A percentile compares a stretch with the other conserved stretches of the same genome.
Evolutionary conservation across 495 filamentous ascomycete genomes (phyloP).

Genomic region (Venustampulla echinocandica): DNA sequence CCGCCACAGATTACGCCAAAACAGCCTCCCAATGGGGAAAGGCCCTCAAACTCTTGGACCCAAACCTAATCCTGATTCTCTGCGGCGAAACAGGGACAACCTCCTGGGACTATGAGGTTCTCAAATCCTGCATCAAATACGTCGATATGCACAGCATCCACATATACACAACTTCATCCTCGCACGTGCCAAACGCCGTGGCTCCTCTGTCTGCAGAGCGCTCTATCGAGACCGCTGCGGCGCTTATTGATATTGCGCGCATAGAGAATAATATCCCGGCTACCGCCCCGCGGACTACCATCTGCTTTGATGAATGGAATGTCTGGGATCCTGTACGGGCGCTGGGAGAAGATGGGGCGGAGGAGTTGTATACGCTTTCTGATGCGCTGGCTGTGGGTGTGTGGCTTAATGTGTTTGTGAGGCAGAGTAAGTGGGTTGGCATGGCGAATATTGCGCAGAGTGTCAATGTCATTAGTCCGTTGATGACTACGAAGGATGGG

Average conservation of each 20-base stretch:
- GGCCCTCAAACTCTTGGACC: conserved; percentile 67
- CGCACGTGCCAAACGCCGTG: conserved; percentile 48
- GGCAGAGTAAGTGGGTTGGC: conserved; percentile 59
- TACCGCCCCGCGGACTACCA: conserved; percentile 42
- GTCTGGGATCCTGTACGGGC: conserved; percentile 72
- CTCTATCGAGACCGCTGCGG: conserved; percentile 60
- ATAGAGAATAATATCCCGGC: conserved; percentile 56
- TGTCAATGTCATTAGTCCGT: conserved; percentile 69
- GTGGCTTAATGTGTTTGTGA: conserved; percentile 73
- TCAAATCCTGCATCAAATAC: conserved; percentile 56
- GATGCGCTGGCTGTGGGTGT: conserved; percentile 66
- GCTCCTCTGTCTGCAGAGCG: conserved; percentile 64
- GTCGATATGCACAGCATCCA: conserved; percentile 62
- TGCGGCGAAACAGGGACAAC: conserved; percentile 62
- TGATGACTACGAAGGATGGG: conserved; percentile 59
- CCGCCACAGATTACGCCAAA: conserved; percentile 65
- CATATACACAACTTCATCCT: conserved; percentile 55
- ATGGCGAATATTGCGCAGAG: conserved; percentile 79
- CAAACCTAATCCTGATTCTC: conserved; percentile 54
- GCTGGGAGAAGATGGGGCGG: conserved; percentile 56
- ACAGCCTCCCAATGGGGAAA: conserved; percentile 75
- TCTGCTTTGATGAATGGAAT: conserved; percentile 85
- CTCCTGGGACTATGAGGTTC: conserved; percentile 63
- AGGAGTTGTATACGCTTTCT: conserved; percentile 65
- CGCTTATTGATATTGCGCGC: conserved; percentile 63